These are phyloP conservation scores for Claviceps capensis DNA, from an alignment of 2,329 filamentous ascomycete species.

Conservation along the genomic window DNA sequence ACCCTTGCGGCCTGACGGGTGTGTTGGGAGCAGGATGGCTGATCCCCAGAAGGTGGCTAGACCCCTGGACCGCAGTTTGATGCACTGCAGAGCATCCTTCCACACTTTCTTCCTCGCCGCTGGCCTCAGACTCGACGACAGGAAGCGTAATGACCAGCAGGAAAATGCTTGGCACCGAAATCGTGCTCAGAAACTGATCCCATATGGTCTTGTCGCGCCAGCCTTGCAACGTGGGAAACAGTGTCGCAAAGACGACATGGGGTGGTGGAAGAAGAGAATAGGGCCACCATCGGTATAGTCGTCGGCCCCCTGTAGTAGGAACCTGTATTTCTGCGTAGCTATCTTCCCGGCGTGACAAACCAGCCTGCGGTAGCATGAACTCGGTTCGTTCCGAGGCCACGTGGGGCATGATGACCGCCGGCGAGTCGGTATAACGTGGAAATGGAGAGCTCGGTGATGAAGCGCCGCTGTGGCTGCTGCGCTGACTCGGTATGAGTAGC, in stretches of 20 bases:
- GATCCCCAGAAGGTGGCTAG: slow-evolving; percentile 12
- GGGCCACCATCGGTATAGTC: slow-evolving; percentile 65
- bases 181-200: slow-evolving; percentile 67
- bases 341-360: slow-evolving; percentile 26
- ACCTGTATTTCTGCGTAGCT: slow-evolving; percentile 32
- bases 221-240: slow-evolving; percentile 76
- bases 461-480: slow-evolving; percentile 27
- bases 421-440: slow-evolving; percentile 51
- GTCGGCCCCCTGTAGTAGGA: slow-evolving; percentile 21
- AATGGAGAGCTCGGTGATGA: slow-evolving; percentile 49
- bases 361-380: slow-evolving; percentile 35
- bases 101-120: slow-evolving; percentile 25
- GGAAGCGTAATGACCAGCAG: slow-evolving; percentile 81
- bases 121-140: slow-evolving; percentile 63
- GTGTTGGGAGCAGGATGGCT: slow-evolving; percentile 21
- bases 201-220: slow-evolving; percentile 76
- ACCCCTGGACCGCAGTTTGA: slow-evolving; percentile 16
- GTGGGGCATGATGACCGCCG: slow-evolving; percentile 28
- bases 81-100: slow-evolving; percentile 18
- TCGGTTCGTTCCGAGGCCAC: slow-evolving; percentile 33
- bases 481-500: slow-evolving; percentile 33
- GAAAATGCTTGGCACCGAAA: slow-evolving; percentile 84
- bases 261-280: slow-evolving; percentile 60
- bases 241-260: slow-evolving; percentile 52
- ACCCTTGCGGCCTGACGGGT: slow-evolving; percentile 19